These are phyloP conservation scores for Eragrostis nindensis DNA, from an alignment of 176 grass and related monocot species.

Conservation along the genomic window DNA sequence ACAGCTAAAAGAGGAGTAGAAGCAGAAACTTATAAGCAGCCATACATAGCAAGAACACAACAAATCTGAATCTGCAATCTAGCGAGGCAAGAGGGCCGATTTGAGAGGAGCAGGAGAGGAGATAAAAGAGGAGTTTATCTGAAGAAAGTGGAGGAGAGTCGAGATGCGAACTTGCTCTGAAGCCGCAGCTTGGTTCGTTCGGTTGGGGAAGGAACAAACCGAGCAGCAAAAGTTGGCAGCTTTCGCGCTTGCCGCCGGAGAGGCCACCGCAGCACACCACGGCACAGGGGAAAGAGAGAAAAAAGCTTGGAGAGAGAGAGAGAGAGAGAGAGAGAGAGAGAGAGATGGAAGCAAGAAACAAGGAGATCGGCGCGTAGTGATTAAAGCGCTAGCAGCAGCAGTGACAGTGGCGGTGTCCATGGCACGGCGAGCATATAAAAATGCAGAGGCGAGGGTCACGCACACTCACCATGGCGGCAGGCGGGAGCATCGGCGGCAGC, in stretches of 20 bases:
- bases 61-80: constrained; percentile 56
- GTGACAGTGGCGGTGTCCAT: constrained; percentile 25
- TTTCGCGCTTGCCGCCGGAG: constrained; percentile 51
- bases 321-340: background rate
- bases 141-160: background rate
- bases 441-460: background rate
- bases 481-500: background rate
- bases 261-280: constrained; percentile 6
- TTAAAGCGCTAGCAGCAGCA: constrained; percentile 28
- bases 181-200: background rate
- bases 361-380: background rate
- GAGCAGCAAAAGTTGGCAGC: constrained; percentile 46
- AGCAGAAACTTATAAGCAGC: constrained; percentile 15
- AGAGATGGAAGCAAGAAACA: background rate
- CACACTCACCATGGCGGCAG: constrained; percentile 5
- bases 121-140: background rate
- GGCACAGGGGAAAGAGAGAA: background rate
- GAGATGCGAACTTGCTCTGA: background rate
- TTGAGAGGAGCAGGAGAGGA: background rate
- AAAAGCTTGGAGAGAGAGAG: background rate
- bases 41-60: background rate
- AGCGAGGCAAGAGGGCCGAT: background rate
- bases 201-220: constrained; percentile 34
- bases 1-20: background rate
- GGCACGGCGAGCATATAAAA: constrained; percentile 20